Conservation (phyloP, 169 alveolate species). For the Theileria sp. region DNA sequence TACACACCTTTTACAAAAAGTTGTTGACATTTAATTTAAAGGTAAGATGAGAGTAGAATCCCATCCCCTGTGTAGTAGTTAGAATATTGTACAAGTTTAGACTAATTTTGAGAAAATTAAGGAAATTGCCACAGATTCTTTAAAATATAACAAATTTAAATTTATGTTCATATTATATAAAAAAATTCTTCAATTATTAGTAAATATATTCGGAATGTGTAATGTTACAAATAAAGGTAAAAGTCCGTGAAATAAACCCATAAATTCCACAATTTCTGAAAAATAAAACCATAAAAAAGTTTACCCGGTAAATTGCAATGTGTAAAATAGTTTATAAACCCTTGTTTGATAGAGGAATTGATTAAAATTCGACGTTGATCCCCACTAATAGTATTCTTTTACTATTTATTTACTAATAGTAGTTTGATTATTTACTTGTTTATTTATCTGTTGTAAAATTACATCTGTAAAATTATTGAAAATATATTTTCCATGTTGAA, state of each 20-base stretch:
- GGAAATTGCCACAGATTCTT: not conserved
- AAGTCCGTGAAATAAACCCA: not conserved
- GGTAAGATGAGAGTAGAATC: not conserved
- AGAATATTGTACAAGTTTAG: not conserved
- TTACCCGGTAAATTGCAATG: not conserved
- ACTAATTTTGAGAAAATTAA: not conserved
- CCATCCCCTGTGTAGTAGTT: not conserved
- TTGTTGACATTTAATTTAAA: not conserved
- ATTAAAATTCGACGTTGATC: not conserved
- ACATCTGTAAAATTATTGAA: not conserved
- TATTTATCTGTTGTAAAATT: not conserved
- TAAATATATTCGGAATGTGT: not conserved
- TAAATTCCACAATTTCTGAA: not conserved
- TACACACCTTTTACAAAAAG: slow-evolving; percentile 1
- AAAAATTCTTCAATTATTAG: not conserved
- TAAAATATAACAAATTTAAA: not conserved
- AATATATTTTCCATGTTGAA: not conserved
- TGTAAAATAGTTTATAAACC: not conserved
- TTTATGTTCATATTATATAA: not conserved
- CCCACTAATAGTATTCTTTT: slow-evolving; percentile 4
- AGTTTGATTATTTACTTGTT: not conserved
- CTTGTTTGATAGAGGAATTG: not conserved
- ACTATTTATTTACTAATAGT: not conserved
- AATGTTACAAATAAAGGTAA: not conserved
- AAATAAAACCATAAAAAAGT: not conserved